Evolutionary conservation across 176 grass and related monocot species (phyloP).

Genomic region (Musa acuminata): DNA sequence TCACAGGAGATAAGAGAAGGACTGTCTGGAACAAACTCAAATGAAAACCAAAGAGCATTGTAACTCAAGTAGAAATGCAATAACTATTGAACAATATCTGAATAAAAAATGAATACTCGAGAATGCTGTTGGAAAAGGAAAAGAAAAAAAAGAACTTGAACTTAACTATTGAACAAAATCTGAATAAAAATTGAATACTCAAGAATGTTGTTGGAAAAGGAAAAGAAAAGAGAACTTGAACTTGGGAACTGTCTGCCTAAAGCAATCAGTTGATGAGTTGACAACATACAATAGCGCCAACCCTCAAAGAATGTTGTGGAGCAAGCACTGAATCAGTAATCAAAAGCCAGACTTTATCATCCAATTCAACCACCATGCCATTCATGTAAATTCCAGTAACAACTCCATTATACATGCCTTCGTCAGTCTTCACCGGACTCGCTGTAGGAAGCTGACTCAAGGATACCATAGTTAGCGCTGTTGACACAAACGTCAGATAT

Average conservation of each 20-base stretch:
- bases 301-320: conserved; percentile 57
- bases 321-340: conserved; percentile 46
- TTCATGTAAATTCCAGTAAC: conserved; percentile 62
- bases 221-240: neutral
- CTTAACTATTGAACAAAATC: no score
- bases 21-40: neutral
- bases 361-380: conserved; percentile 59
- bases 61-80: neutral
- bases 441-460: conserved; percentile 23
- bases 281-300: conserved; percentile 73
- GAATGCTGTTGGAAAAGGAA: no score
- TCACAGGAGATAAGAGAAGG: neutral
- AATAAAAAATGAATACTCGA: neutral
- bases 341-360: conserved; percentile 45
- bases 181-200: no score
- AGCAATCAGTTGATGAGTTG: neutral
- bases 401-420: conserved; percentile 38
- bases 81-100: neutral
- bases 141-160: no score
- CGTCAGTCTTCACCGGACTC: conserved; percentile 10
- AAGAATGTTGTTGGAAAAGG: no score
- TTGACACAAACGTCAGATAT: conserved; percentile 46
- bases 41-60: neutral
- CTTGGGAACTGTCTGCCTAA: neutral
- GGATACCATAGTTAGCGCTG: conserved; percentile 32